Conservation (phyloP, 2,329 filamentous ascomycete species). For the Monosporascus sp. region DNA sequence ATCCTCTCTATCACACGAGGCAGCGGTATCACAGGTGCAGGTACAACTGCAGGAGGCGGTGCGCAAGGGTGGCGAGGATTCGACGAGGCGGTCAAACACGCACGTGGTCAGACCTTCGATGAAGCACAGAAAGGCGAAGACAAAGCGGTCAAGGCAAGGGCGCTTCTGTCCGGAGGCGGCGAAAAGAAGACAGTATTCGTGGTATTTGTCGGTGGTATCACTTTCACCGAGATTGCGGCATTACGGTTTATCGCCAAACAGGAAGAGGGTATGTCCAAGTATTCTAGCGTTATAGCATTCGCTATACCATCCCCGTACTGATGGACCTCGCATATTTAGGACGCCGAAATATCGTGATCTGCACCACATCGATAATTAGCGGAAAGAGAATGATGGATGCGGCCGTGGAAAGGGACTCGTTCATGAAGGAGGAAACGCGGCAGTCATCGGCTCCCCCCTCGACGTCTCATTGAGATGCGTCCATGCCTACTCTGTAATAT, state of each 20-base stretch:
- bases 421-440: constrained; percentile 39
- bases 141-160: constrained; percentile 81
- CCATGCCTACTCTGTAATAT: too few relatives aligned
- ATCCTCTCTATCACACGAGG: constrained; percentile 67
- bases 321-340: constrained; percentile 34
- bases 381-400: constrained; percentile 85
- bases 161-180: constrained; percentile 70
- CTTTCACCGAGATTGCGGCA: constrained; percentile 92
- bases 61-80: constrained; percentile 88
- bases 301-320: constrained; percentile 2
- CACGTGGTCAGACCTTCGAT: constrained; percentile 84
- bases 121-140: constrained; percentile 89
- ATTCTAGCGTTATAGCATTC: constrained; percentile 1
- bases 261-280: constrained; percentile 56
- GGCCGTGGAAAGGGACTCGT: constrained; percentile 68
- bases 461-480: too few relatives aligned
- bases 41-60: constrained; percentile 46
- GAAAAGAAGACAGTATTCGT: constrained; percentile 84
- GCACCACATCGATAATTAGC: constrained; percentile 85
- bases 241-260: constrained; percentile 83
- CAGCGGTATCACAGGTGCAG: constrained; percentile 43
- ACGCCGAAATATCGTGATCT: constrained; percentile 81
- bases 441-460: constrained; percentile 6
- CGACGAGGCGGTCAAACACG: constrained; percentile 84
- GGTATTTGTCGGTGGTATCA: constrained; percentile 97